phyloP scores from a whole-genome alignment of 441 rosid species.

The Erodium moschatum region DNA sequence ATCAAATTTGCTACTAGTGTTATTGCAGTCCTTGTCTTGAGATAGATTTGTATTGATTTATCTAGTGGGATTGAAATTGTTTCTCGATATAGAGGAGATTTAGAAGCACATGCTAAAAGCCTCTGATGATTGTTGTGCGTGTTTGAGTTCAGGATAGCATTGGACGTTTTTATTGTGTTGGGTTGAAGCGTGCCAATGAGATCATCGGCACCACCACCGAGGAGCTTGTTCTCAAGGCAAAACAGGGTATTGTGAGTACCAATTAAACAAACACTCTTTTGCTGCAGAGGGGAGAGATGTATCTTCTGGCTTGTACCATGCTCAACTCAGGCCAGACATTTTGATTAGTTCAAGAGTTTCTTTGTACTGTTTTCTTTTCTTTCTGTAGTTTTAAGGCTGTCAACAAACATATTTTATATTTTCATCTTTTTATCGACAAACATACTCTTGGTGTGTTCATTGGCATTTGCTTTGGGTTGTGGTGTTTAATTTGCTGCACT shows the following conservation, averaged over 20 bases:
- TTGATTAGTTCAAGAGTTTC: not conserved
- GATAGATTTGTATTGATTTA: not conserved
- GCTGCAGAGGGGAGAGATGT: not conserved
- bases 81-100: too few species aligned
- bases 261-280: constrained; percentile 12
- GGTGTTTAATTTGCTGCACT: too few species aligned
- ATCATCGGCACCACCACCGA: constrained; percentile 73
- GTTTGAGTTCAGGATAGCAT: constrained; percentile 47
- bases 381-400: not conserved
- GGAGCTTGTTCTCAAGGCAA: constrained; percentile 80
- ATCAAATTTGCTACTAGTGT: not conserved
- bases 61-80: too few species aligned
- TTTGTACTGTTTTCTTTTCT: too few species aligned
- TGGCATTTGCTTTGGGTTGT: too few species aligned
- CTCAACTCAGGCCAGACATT: not conserved
- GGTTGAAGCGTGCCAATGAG: constrained; percentile 60
- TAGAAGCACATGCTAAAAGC: too few species aligned
- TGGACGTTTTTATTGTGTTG: constrained; percentile 61
- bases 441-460: too few species aligned
- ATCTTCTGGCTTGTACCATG: not conserved
- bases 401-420: too few species aligned
- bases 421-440: too few species aligned
- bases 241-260: constrained; percentile 30
- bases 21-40: not conserved
- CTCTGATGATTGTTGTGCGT: not conserved